Evolutionary conservation across 139 green algal species (phyloP).

Genomic region (Nannochloris sp.): DNA sequence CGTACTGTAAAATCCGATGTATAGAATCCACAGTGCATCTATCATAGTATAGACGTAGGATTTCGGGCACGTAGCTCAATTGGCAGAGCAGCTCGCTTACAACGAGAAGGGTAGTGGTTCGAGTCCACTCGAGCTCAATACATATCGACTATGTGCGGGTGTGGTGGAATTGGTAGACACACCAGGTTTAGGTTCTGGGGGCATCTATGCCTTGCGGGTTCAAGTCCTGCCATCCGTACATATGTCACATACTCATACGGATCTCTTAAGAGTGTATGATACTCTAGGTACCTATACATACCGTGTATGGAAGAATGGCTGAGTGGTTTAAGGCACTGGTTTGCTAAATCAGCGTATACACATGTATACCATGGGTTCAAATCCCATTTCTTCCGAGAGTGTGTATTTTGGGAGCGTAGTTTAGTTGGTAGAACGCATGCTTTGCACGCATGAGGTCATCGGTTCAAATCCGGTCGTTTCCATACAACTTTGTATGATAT

Average conservation of each 20-base stretch:
- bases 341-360: constrained; percentile 46
- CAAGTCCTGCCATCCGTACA: constrained; percentile 25
- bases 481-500: neutral
- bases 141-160: constrained; percentile 4
- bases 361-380: constrained; percentile 42
- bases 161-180: constrained; percentile 28
- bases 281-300: neutral
- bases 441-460: constrained; percentile 42
- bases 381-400: constrained; percentile 35
- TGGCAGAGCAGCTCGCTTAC: constrained; percentile 35
- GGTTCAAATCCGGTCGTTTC: constrained; percentile 23
- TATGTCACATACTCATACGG: neutral
- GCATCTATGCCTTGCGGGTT: constrained; percentile 13
- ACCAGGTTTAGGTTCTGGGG: constrained; percentile 23
- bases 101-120: constrained; percentile 28
- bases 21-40: neutral
- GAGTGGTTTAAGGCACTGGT: constrained; percentile 48
- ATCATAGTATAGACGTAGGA: constrained; percentile 1
- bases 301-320: constrained; percentile 6
- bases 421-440: constrained; percentile 41
- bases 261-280: too few relatives aligned
- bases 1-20: neutral
- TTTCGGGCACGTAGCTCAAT: constrained; percentile 24
- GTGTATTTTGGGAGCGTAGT: constrained; percentile 23
- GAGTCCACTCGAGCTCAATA: constrained; percentile 17